Base-by-base conservation (phyloP, 2,329 filamentous ascomycete species). In the Nemania sp. region DNA sequence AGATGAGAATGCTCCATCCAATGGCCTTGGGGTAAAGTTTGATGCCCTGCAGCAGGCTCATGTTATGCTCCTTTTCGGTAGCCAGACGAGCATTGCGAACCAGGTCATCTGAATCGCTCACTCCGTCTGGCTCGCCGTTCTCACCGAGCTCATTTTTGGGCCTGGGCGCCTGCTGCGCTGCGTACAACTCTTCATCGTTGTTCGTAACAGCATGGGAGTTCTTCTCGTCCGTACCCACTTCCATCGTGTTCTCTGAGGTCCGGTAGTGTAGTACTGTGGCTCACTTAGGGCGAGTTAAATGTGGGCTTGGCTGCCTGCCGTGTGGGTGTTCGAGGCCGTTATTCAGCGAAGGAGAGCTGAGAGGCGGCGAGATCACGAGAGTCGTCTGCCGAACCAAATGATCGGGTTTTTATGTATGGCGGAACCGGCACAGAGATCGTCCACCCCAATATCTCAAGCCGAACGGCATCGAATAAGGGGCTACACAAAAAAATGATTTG, bases 1-100 rank as follows among this genome's bases (percentile, higher is more conserved):
- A 94, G 75, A 97, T 93, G 60, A 96, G 79, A 52, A 96, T 71
- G 68, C 88, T 91, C 91, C 91, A 97, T 20, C 79, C 83, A 58
- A 96, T 88, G 20, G 92, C 92, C 79, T 96, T 94, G 60, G 91
- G 92, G 72, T 97, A 97, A 25, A 95, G 81, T 71, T 81, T 86
- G 74, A 96, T 82, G 64, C 91, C 92, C 78, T 96, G 86, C 73
- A 84, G 72, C 59, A 96, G 79, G 48, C 83, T 89, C 89, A 92
- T 91, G 13, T 79, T 81, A 67, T 86, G 87, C 75, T 88, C 86
- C 74, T 85, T 86, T 60, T 85, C 80, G 29, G 84, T 80, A 15
- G 85, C 85, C 32, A 72, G 68, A 66, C 75, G 79, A 54, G 81
- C 81, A 65, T 76, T 75, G 69, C 79, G 74, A 62, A 81, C 75